Percentiles rank a stretch among this genome's conserved stretches.
These are phyloP conservation scores for Alternaria tenuissima DNA, from an alignment of 2,329 filamentous ascomycete species.

Conservation along the genomic window DNA sequence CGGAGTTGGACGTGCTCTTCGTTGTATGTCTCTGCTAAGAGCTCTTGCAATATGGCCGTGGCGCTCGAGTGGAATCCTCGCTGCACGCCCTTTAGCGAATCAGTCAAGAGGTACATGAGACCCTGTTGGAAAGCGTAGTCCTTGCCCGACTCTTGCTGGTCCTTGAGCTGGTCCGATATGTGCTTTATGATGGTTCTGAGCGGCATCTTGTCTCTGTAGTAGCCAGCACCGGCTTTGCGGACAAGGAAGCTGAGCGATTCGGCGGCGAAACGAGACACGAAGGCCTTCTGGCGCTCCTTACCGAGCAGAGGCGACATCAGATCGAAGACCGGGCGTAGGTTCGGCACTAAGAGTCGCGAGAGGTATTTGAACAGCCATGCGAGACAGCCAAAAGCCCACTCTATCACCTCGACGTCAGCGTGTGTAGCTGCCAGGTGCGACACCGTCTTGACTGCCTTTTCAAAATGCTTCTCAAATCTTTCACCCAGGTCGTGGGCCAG, in stretches of 20 bases:
- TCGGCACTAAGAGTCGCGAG: conserved; percentile 82
- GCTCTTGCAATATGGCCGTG: conserved; percentile 60
- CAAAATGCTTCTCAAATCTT: conserved; percentile 89
- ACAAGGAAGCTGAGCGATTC: conserved; percentile 95
- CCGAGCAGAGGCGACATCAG: conserved; percentile 86
- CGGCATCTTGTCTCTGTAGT: conserved; percentile 74
- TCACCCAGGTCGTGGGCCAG: conserved; percentile 93
- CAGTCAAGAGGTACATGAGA: conserved; percentile 89
- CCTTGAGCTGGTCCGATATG: conserved; percentile 72
- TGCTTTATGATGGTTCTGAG: conserved; percentile 76
- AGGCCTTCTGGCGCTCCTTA: conserved; percentile 79
- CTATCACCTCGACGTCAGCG: conserved; percentile 85
- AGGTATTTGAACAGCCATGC: conserved; percentile 98
- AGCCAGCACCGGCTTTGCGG: conserved; percentile 82
- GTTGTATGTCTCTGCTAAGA: conserved; percentile 52
- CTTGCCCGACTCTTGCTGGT: conserved; percentile 62
- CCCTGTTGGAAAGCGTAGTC: conserved; percentile 81
- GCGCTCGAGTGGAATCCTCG: conserved; percentile 66
- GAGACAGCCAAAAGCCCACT: conserved; percentile 94
- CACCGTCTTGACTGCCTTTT: conserved; percentile 76
- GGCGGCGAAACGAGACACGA: conserved; percentile 90
- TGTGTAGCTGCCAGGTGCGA: conserved; percentile 79
- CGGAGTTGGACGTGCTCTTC: conserved; percentile 51
- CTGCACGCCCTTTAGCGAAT: conserved; percentile 74
- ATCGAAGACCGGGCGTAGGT: conserved; percentile 83